Percentiles rank a stretch among this genome's conserved stretches.
Conservation (phyloP, 2,329 filamentous ascomycete genomes). For the Helicocarpus griseus region DNA sequence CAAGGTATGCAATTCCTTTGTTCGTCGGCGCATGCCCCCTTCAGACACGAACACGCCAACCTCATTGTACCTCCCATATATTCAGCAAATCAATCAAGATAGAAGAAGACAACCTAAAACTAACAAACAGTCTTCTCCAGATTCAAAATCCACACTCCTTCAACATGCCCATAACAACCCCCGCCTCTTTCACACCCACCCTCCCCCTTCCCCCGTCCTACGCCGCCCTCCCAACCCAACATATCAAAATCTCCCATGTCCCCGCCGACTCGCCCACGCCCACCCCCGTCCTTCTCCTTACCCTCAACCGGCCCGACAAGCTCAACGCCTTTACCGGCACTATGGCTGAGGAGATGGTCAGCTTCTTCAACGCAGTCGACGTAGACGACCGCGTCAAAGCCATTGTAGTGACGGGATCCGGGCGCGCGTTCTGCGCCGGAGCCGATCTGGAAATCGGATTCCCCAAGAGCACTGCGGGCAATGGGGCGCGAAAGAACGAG, state of each 20-base stretch:
- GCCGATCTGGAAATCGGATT: slow-evolving; percentile 48
- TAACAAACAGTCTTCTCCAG: background rate
- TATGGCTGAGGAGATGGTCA: slow-evolving; percentile 40
- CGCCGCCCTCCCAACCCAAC: slow-evolving; percentile 20
- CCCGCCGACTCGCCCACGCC: slow-evolving; percentile 40
- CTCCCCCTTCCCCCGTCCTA: slow-evolving; percentile 25
- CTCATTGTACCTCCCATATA: too few relatives aligned
- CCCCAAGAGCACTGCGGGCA: slow-evolving; percentile 11
- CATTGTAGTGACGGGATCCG: slow-evolving; percentile 45
- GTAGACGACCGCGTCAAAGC: slow-evolving; percentile 46
- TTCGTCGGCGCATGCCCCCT: too few relatives aligned
- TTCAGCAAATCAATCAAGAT: background rate
- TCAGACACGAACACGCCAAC: too few relatives aligned
- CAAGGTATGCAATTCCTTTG: background rate
- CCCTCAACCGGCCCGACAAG: slow-evolving; percentile 47
- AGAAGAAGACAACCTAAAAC: too few relatives aligned
- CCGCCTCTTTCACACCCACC: background rate
- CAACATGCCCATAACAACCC: background rate
- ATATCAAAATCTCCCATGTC: slow-evolving; percentile 30
- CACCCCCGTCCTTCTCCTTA: slow-evolving; percentile 38
- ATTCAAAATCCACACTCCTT: background rate
- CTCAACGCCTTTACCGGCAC: slow-evolving; percentile 48
- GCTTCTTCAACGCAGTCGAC: slow-evolving; percentile 39
- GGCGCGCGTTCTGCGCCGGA: slow-evolving; percentile 46
- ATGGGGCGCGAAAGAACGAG: slow-evolving; percentile 14